These are phyloP conservation scores for Phytophthora citricola DNA, from an alignment of 352 stramenopile species.

Conservation along the genomic window DNA sequence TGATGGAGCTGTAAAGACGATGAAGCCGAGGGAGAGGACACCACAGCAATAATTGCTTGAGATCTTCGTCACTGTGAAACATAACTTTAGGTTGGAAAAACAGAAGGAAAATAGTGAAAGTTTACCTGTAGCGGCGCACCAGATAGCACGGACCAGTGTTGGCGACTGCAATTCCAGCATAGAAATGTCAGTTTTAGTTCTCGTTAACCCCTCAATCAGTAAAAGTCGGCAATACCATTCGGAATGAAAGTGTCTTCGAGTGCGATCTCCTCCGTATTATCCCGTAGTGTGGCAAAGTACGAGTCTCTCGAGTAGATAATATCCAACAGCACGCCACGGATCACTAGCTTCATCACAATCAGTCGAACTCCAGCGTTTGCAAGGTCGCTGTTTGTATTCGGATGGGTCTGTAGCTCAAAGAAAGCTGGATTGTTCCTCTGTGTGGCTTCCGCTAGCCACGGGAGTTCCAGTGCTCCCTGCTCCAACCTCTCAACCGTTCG, in stretches of 20 bases:
- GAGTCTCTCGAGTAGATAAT: slow-evolving; percentile 67
- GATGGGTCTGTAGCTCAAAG: slow-evolving; percentile 71
- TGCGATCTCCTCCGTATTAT: slow-evolving; percentile 59
- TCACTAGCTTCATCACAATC: slow-evolving; percentile 73
- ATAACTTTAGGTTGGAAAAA: neutral
- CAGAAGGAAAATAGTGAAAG: neutral
- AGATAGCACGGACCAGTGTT: slow-evolving; percentile 61
- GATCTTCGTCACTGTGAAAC: slow-evolving; percentile 50
- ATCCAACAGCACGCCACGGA: slow-evolving; percentile 70
- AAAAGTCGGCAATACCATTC: slow-evolving; percentile 34
- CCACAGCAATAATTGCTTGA: slow-evolving; percentile 72
- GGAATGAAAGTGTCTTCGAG: slow-evolving; percentile 73
- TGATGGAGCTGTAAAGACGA: slow-evolving; percentile 21
- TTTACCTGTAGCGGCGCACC: slow-evolving; percentile 58
- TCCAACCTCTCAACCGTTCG: slow-evolving; percentile 60
- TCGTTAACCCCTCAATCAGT: too few species aligned
- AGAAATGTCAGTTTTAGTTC: neutral
- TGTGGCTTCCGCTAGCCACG: slow-evolving; percentile 56
- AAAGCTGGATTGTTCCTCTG: slow-evolving; percentile 46
- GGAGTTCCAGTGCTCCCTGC: slow-evolving; percentile 47
- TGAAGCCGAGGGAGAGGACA: slow-evolving; percentile 46
- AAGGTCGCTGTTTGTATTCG: slow-evolving; percentile 49
- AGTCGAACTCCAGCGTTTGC: slow-evolving; percentile 47
- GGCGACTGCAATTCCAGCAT: slow-evolving; percentile 36
- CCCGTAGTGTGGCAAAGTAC: slow-evolving; percentile 64